A percentile compares a stretch with the other conserved stretches of the same genome.
Conservation (phyloP, 2,329 filamentous ascomycete genomes). For the Zalaria sp. region DNA sequence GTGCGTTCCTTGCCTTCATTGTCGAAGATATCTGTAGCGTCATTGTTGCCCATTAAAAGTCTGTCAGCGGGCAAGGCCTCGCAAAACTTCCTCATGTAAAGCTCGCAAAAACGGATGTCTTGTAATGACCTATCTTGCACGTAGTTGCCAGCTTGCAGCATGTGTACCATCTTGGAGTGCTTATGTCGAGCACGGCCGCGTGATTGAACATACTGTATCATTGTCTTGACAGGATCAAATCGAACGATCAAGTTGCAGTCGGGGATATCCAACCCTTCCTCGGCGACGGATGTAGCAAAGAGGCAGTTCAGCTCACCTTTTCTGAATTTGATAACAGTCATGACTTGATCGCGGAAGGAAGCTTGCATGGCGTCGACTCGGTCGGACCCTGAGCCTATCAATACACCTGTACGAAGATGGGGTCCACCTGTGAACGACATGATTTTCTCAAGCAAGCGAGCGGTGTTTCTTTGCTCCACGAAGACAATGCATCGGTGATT, state of each 20-base stretch:
- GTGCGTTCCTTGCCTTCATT: conserved; percentile 37
- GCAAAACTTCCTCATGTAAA: conserved; percentile 62
- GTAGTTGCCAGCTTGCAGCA: conserved; percentile 60
- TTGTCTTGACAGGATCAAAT: conserved; percentile 77
- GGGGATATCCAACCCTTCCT: conserved; percentile 53
- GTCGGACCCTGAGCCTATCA: conserved; percentile 44
- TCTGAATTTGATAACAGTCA: conserved; percentile 53
- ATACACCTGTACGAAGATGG: conserved; percentile 44
- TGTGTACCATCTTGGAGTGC: conserved; percentile 69
- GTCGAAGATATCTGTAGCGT: conserved; percentile 40
- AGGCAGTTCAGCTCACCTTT: conserved; percentile 45
- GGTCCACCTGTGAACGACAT: conserved; percentile 44
- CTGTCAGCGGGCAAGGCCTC: conserved; percentile 59
- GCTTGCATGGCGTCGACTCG: conserved; percentile 39
- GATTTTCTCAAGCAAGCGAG: conserved; percentile 55
- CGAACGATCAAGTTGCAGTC: conserved; percentile 54
- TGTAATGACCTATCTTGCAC: conserved; percentile 42
- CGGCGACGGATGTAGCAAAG: conserved; percentile 51
- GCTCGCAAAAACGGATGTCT: conserved; percentile 45
- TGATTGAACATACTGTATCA: conserved; percentile 93
- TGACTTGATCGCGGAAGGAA: conserved; percentile 59
- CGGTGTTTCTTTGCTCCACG: conserved; percentile 65
- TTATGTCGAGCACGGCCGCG: conserved; percentile 68
- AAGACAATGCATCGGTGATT: conserved; percentile 73
- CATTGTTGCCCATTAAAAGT: conserved; percentile 46